These are phyloP conservation scores for Vigna mungo DNA, from an alignment of 306 rosid species.

Conservation along the genomic window DNA sequence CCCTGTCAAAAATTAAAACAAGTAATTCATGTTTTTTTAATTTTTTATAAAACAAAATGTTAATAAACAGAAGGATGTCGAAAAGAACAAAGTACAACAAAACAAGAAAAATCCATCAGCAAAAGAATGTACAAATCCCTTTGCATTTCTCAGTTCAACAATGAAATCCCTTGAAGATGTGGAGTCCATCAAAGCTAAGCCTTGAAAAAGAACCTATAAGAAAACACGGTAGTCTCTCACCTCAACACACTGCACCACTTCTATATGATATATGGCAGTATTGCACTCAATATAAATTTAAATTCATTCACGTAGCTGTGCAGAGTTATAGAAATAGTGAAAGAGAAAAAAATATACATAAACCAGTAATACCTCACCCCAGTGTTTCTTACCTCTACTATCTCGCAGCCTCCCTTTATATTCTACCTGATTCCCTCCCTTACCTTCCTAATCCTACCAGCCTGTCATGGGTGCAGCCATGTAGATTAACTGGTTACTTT, in stretches of 20 bases:
- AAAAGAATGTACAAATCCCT: constrained; percentile 19
- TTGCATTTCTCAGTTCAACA: background rate
- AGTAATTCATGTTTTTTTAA: background rate
- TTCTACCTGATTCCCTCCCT: background rate
- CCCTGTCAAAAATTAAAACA: background rate
- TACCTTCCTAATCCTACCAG: constrained; percentile 10
- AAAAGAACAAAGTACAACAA: constrained; percentile 18
- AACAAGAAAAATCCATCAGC: background rate
- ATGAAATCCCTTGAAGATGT: constrained; percentile 4
- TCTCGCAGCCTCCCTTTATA: constrained; percentile 2
- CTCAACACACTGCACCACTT: constrained; percentile 4
- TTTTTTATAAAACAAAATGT: background rate
- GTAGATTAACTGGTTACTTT: background rate
- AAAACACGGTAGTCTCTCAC: constrained; percentile 12
- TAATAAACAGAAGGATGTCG: background rate
- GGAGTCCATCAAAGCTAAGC: constrained; percentile 7
- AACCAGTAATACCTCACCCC: background rate
- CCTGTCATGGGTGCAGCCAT: background rate
- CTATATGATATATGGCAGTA: background rate
- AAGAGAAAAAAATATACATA: background rate
- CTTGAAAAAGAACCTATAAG: constrained; percentile 1
- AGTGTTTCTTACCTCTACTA: background rate
- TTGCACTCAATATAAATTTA: constrained; percentile 9
- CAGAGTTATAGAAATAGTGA: background rate
- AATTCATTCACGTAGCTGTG: background rate